Evolutionary conservation across 2,329 filamentous ascomycete genomes (phyloP), one percentile per base, ranked within the genome.

Genomic region (Arthroderma sp.): DNA sequence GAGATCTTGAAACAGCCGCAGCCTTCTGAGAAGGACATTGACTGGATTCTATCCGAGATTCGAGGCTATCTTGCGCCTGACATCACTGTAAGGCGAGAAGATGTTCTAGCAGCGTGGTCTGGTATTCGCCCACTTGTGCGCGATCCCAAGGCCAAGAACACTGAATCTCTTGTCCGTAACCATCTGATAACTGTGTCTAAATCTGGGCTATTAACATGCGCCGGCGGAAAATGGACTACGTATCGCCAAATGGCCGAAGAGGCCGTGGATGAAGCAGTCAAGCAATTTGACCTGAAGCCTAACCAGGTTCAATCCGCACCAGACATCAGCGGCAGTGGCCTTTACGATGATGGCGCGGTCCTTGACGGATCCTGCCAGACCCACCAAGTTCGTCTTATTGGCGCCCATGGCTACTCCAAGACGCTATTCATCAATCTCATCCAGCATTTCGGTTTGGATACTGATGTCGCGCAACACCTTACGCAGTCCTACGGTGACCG

Each of bases 381-480:
- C 2, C 85, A 91, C 62, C 78, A 82, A 55, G 81, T 93, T 43
- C 80, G 83, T 44, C 71, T 94, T 31, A 72, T 91, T 48, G 86
- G 86, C 54, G 84, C 86, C 7, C 86, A 94, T 61, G 86, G 86
- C 44, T 93, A 81, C 69, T 87, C 82, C 64, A 87, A 87, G 66
- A 86, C 87, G 1, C 78, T 95, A 27, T 94, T 94, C 69, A 94
- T 95, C 71, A 88, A 89, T 64, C 71, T 95, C 32, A 91, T 94
- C 59, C 87, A 95, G 64, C 85, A 94, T 67, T 94, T 86, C 59
- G 86, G 86, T 51, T 68, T 95, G 46, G 88, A 94, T 65, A 94
- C 86, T 11, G 86, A 94, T 55, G 85, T 95, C 15, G 88, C 88
- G 38, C 84, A 86, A 67, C 87, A 95, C 65, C 73, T 95, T 31